These are phyloP conservation scores for Setaria viridis DNA, from an alignment of 202 grass and related monocot species.

Conservation along the genomic window DNA sequence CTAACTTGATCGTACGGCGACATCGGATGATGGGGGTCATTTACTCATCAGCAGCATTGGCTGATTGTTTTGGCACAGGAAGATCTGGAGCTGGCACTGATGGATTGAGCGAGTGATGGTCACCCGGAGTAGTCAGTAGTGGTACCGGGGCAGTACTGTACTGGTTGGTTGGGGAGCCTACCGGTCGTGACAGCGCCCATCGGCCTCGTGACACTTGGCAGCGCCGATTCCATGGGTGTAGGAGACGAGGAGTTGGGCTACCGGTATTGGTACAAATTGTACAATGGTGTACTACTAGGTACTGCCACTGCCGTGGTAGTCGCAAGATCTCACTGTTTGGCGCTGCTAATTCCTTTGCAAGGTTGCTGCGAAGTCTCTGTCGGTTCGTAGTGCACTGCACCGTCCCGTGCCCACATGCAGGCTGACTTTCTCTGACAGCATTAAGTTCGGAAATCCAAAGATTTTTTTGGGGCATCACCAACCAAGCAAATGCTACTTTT, in stretches of 20 bases:
- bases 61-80: neutral
- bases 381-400: neutral
- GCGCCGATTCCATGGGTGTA: neutral
- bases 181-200: neutral
- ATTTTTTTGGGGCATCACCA: slow-evolving; percentile 9
- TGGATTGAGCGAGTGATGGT: too few relatives aligned
- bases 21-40: neutral
- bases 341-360: slow-evolving; percentile 20
- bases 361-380: slow-evolving; percentile 9
- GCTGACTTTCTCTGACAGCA: slow-evolving; percentile 46
- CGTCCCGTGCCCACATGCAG: slow-evolving; percentile 17
- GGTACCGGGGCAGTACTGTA: neutral
- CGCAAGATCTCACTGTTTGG: slow-evolving; percentile 28
- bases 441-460: slow-evolving; percentile 26
- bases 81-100: slow-evolving; percentile 25
- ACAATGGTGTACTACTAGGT: neutral
- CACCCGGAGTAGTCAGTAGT: too few relatives aligned
- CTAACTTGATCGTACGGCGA: slow-evolving; percentile 3
- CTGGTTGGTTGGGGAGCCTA: neutral
- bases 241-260: neutral
- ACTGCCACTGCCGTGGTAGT: neutral
- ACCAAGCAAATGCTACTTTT: neutral
- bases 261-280: neutral
- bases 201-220: slow-evolving; percentile 37
- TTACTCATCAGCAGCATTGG: neutral